Percentiles rank a stretch among this genome's conserved stretches.
Evolutionary conservation across 176 grass and related monocot genomes (phyloP).

Genomic region (Paspalum vaginatum): DNA sequence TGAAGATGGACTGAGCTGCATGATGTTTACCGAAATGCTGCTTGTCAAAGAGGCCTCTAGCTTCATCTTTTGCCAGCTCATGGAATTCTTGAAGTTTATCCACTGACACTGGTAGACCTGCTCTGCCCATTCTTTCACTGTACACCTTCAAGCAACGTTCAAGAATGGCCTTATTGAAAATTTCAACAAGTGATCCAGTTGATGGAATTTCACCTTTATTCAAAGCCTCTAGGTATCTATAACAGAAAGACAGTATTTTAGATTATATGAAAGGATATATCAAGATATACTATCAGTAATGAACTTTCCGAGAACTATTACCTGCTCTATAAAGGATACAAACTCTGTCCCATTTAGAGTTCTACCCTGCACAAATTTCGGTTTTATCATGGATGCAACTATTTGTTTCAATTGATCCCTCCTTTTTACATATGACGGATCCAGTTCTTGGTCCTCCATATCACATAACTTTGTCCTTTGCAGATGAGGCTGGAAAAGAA

Average conservation of each 20-base stretch:
- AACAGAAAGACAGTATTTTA: slow-evolving; percentile 25
- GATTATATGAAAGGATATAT: slow-evolving; percentile 27
- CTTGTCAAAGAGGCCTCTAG: slow-evolving; percentile 63
- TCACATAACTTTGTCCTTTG: slow-evolving; percentile 97
- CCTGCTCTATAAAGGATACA: slow-evolving; percentile 82
- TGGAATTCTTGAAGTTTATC: slow-evolving; percentile 71
- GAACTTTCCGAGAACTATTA: slow-evolving; percentile 32
- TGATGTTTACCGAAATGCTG: slow-evolving; percentile 94
- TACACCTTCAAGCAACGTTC: slow-evolving; percentile 86
- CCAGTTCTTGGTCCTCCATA: slow-evolving; percentile 74
- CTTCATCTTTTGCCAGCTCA: slow-evolving; percentile 48
- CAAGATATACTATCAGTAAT: neutral
- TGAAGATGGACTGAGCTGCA: slow-evolving; percentile 60
- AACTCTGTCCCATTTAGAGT: slow-evolving; percentile 87
- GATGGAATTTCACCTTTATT: slow-evolving; percentile 98
- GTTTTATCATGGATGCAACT: slow-evolving; percentile 77
- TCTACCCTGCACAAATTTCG: slow-evolving; percentile 87
- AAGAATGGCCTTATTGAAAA: slow-evolving; percentile 94
- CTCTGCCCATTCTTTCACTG: slow-evolving; percentile 57
- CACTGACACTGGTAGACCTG: slow-evolving; percentile 62
- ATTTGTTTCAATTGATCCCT: slow-evolving; percentile 81
- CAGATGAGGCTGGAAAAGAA: slow-evolving; percentile 88
- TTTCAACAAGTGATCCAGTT: slow-evolving; percentile 87
- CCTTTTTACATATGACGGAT: slow-evolving; percentile 70
- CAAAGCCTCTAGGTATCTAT: slow-evolving; percentile 88